A percentile compares a stretch with the other conserved stretches of the same genome.
Conservation (phyloP, 306 rosid species). For the Astragalus membranaceus region DNA sequence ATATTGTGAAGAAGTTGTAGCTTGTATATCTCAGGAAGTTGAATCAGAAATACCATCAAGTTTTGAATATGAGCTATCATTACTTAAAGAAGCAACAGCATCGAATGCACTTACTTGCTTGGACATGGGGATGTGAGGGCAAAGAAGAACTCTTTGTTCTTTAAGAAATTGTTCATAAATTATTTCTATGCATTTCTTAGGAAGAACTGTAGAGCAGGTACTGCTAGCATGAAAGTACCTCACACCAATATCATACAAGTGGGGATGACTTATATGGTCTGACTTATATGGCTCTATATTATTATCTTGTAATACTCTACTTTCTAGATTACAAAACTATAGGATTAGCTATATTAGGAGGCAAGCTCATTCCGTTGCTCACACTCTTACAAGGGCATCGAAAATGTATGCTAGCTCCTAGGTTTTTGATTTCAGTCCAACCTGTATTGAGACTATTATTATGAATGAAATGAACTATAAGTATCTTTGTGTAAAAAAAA, state of each 20-base stretch:
- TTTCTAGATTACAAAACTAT: too few species aligned
- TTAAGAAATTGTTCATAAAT: slow-evolving; percentile 63
- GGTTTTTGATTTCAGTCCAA: too few species aligned
- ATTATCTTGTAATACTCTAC: too few species aligned
- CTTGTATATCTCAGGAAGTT: slow-evolving; percentile 28
- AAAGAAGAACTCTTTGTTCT: slow-evolving; percentile 60
- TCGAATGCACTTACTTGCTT: slow-evolving; percentile 69
- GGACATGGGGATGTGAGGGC: slow-evolving; percentile 68
- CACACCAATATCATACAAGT: slow-evolving; percentile 70
- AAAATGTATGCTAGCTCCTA: too few species aligned
- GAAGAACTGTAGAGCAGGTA: slow-evolving; percentile 69
- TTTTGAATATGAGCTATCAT: slow-evolving; percentile 66
- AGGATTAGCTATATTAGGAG: too few species aligned
- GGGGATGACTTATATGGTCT: slow-evolving; percentile 68
- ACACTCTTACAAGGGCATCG: too few species aligned
- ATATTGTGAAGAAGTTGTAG: slow-evolving; percentile 27
- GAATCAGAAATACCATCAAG: slow-evolving; percentile 22
- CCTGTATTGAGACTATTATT: too few species aligned
- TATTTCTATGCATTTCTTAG: slow-evolving; percentile 78
- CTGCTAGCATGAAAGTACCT: slow-evolving; percentile 69
- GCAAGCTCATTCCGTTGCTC: too few species aligned
- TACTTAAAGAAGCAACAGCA: slow-evolving; percentile 62
- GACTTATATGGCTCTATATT: too few species aligned
- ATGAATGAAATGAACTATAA: too few species aligned
- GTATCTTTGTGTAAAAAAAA: too few species aligned